Percentiles rank a stretch among this genome's conserved stretches.
Evolutionary conservation across 73 alveolate genomes (phyloP).

Genomic region (Paramecium pentaurelia): DNA sequence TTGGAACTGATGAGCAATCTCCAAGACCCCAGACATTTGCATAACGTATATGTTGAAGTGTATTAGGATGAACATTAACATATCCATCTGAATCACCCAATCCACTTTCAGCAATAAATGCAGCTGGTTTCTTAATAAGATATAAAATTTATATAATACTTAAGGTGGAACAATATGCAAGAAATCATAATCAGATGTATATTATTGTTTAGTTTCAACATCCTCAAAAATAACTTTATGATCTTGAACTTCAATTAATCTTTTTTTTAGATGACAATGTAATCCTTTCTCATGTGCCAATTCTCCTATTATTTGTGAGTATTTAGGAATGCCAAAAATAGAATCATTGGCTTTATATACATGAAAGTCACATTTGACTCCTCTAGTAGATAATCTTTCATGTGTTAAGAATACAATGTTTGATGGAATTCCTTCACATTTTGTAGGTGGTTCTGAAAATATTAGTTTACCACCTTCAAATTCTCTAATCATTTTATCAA

Average conservation of each 20-base stretch:
- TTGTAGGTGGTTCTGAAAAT: constrained; percentile 79
- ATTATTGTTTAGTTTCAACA: constrained; percentile 60
- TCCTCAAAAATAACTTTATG: constrained; percentile 65
- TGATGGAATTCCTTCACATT: constrained; percentile 92
- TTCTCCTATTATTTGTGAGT: constrained; percentile 60
- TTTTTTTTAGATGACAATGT: constrained; percentile 61
- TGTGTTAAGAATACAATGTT: constrained; percentile 75
- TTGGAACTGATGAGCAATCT: constrained; percentile 69
- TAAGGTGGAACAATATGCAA: constrained; percentile 80
- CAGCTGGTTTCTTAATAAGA: constrained; percentile 59
- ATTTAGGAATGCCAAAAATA: constrained; percentile 79
- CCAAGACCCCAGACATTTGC: constrained; percentile 80
- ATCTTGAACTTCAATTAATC: constrained; percentile 69
- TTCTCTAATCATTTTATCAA: constrained; percentile 52
- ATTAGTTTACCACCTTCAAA: constrained; percentile 80
- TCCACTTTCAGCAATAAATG: constrained; percentile 66
- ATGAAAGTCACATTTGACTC: constrained; percentile 71
- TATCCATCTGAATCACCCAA: constrained; percentile 74
- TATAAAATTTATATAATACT: not conserved
- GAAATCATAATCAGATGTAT: constrained; percentile 68
- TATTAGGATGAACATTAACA: constrained; percentile 72
- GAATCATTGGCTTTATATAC: constrained; percentile 58
- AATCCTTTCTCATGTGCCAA: constrained; percentile 65
- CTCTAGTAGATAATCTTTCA: constrained; percentile 66
- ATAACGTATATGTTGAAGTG: constrained; percentile 71